These are phyloP conservation scores for Myriosclerotinia duriaeana DNA, from an alignment of 2,329 filamentous ascomycete species.

Conservation along the genomic window DNA sequence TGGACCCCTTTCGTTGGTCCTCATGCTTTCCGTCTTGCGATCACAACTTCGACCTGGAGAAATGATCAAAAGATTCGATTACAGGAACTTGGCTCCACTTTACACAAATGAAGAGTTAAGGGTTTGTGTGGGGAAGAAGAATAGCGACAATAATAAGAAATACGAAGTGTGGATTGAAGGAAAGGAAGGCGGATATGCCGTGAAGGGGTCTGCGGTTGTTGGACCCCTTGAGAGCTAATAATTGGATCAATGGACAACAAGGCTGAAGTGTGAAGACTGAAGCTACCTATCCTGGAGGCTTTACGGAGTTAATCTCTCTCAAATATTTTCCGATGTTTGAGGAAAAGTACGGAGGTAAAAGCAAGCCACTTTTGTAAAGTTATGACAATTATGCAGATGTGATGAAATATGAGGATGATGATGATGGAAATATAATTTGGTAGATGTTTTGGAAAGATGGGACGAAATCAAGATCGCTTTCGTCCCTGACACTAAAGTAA, in stretches of 20 bases:
- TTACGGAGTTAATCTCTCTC: slow-evolving; percentile 17
- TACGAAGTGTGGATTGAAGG: slow-evolving; percentile 69
- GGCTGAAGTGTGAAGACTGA: slow-evolving; percentile 16
- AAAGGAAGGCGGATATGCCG: slow-evolving; percentile 59
- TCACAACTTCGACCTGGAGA: slow-evolving; percentile 46
- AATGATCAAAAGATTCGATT: slow-evolving; percentile 61
- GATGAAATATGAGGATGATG: background rate
- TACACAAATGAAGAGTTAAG: slow-evolving; percentile 70
- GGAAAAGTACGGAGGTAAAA: slow-evolving; percentile 10
- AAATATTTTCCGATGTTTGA: slow-evolving; percentile 24
- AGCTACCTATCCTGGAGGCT: background rate
- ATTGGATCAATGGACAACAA: slow-evolving; percentile 14
- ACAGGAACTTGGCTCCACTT: slow-evolving; percentile 78
- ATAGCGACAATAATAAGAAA: slow-evolving; percentile 42
- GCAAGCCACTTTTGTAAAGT: slow-evolving; percentile 19
- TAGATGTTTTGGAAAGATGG: slow-evolving; percentile 24
- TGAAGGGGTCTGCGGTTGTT: slow-evolving; percentile 53
- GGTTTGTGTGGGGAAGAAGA: slow-evolving; percentile 61
- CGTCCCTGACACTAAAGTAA: slow-evolving; percentile 22
- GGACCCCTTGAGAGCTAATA: slow-evolving; percentile 17
- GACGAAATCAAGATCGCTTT: slow-evolving; percentile 23
- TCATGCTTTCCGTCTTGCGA: slow-evolving; percentile 70
- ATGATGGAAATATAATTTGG: slow-evolving; percentile 11
- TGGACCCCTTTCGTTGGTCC: slow-evolving; percentile 74
- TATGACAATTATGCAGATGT: slow-evolving; percentile 13